Conservation (phyloP, 345 rosid genomes). For the Syzygium aqueum region DNA sequence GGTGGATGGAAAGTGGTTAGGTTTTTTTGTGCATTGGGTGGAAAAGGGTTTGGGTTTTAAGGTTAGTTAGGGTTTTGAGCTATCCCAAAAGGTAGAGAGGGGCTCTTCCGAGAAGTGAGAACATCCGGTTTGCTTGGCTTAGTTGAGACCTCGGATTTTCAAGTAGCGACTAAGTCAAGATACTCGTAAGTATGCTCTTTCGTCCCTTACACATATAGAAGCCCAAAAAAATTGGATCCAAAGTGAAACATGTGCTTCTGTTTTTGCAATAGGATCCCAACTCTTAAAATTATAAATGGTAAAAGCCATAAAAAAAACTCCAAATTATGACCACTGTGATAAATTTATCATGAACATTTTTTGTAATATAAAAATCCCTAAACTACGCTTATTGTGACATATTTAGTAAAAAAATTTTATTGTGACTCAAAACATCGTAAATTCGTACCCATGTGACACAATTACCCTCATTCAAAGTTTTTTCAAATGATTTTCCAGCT, state of each 20-base stretch:
- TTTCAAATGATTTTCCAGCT: not conserved
- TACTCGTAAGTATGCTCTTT: not conserved
- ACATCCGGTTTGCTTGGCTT: not conserved
- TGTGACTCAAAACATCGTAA: no score
- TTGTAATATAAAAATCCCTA: not conserved
- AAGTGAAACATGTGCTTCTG: not conserved
- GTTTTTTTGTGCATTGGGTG: no score
- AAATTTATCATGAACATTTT: no score
- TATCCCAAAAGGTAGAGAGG: no score
- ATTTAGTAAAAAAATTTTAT: no score
- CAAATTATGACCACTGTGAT: not conserved
- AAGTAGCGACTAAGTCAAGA: not conserved
- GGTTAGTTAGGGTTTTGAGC: no score
- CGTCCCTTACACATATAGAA: not conserved
- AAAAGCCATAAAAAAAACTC: not conserved
- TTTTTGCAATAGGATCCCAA: not conserved
- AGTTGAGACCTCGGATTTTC: not conserved
- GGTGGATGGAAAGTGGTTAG: no score
- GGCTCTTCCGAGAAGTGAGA: no score
- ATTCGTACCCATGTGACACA: rapidly evolving
- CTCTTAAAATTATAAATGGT: not conserved
- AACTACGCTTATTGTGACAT: not conserved
- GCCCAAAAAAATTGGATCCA: not conserved
- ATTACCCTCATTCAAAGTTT: not conserved
- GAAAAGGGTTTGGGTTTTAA: no score